Percentiles rank a stretch among this genome's conserved stretches.
phyloP scores from a whole-genome alignment of 345 rosid species.

The Corymbia maculata region DNA sequence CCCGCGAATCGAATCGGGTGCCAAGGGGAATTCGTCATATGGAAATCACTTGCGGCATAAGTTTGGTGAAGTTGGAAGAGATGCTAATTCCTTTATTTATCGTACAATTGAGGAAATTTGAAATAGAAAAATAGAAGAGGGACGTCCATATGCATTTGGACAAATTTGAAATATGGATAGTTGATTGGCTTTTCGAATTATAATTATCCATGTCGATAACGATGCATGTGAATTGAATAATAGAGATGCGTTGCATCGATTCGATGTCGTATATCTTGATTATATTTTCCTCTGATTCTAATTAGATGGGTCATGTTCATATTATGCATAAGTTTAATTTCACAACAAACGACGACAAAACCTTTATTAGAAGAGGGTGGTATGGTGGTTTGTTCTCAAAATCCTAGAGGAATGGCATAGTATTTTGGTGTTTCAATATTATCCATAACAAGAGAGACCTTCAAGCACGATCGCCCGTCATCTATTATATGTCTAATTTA shows the following conservation, averaged over 20 bases:
- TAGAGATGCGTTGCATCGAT: background rate
- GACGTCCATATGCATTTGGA: background rate
- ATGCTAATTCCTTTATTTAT: background rate
- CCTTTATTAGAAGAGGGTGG: background rate
- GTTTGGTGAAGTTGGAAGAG: background rate
- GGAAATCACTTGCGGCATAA: background rate
- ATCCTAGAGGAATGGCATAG: background rate
- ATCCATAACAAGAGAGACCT: background rate
- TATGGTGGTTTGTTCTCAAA: background rate
- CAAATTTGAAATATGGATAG: background rate
- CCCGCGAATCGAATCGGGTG: background rate
- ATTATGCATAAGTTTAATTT: background rate
- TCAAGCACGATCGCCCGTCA: background rate
- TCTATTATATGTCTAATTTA: background rate
- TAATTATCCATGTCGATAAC: background rate
- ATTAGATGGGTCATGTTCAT: background rate
- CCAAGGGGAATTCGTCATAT: background rate
- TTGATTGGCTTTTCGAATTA: background rate
- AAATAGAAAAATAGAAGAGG: background rate
- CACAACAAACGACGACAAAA: background rate
- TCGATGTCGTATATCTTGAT: background rate
- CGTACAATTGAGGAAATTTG: background rate
- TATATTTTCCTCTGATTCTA: accelerated
- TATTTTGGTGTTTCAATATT: background rate
- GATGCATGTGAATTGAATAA: background rate